Evolutionary conservation across 768 basidiomycete genomes (phyloP).

Genomic region (Pleurotus eryngii): DNA sequence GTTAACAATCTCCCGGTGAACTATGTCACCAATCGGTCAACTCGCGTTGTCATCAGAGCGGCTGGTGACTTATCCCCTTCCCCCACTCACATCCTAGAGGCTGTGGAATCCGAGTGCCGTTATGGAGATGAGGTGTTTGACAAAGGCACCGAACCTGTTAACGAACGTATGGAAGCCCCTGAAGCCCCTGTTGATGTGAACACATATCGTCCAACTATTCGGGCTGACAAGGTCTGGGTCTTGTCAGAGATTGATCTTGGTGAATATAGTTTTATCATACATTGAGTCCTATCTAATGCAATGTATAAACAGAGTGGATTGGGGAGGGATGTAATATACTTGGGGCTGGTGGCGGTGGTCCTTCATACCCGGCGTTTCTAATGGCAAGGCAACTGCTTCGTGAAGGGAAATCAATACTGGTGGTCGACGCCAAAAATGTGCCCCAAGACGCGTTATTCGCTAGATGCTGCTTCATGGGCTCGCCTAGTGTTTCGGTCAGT

Average conservation of each 20-base stretch:
- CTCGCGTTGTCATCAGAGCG: constrained; percentile 55
- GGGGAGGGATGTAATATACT: constrained; percentile 61
- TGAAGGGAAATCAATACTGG: constrained; percentile 40
- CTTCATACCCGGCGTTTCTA: constrained; percentile 49
- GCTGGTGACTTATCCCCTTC: constrained; percentile 45
- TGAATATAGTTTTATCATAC: constrained; percentile 9
- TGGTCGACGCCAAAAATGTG: constrained; percentile 43
- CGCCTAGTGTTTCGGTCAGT: constrained; percentile 26
- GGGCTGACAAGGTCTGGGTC: constrained; percentile 37
- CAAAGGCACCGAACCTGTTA: constrained; percentile 15
- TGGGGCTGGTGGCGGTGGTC: constrained; percentile 61
- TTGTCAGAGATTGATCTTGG: constrained; percentile 43
- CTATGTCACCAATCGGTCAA: constrained; percentile 50
- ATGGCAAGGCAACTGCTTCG: constrained; percentile 51
- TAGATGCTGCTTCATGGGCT: constrained; percentile 37
- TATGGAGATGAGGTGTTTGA: constrained; percentile 13
- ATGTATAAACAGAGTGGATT: constrained; percentile 42
- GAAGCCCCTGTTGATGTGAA: constrained; percentile 21
- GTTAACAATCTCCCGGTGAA: constrained; percentile 30
- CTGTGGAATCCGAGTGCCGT: constrained; percentile 4
- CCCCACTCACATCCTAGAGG: constrained; percentile 5
- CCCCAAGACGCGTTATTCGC: constrained; percentile 35
- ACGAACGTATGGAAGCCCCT: constrained; percentile 11
- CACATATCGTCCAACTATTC: constrained; percentile 32
- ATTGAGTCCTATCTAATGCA: neutral